A percentile compares a stretch with the other conserved stretches of the same genome.
These are phyloP conservation scores for Cicer cuneatum DNA, from an alignment of 306 rosid genomes.

Conservation along the genomic window DNA sequence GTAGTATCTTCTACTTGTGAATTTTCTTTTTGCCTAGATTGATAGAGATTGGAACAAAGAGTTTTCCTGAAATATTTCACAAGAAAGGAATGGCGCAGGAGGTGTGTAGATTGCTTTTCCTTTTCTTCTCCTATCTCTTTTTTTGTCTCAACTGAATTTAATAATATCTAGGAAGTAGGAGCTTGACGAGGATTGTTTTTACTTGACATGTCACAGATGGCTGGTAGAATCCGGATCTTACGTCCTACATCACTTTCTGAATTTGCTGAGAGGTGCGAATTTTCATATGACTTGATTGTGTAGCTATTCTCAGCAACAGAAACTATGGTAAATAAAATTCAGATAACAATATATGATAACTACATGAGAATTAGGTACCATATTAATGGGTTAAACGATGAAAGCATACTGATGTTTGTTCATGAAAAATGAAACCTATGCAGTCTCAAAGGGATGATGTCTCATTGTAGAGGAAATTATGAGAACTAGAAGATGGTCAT, in stretches of 20 bases:
- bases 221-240: constrained; percentile 83
- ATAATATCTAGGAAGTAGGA: neutral
- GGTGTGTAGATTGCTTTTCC: constrained; percentile 52
- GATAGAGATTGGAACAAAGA: constrained; percentile 81
- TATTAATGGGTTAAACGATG: constrained; percentile 8
- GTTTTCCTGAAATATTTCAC: constrained; percentile 85
- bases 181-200: constrained; percentile 34
- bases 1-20: neutral
- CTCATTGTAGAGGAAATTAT: neutral
- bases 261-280: constrained; percentile 77
- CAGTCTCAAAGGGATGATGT: neutral
- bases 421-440: neutral
- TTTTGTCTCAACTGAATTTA: constrained; percentile 20
- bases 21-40: constrained; percentile 55
- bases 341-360: constrained; percentile 5
- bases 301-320: constrained; percentile 25
- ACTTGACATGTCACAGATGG: constrained; percentile 65
- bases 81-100: constrained; percentile 84
- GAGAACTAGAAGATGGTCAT: neutral
- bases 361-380: constrained; percentile 4
- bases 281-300: constrained; percentile 1
- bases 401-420: neutral
- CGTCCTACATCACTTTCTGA: constrained; percentile 82
- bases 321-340: constrained; percentile 11
- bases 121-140: constrained; percentile 1